Base-by-base conservation (phyloP, 345 rosid genomes). In the Passiflora organensis region DNA sequence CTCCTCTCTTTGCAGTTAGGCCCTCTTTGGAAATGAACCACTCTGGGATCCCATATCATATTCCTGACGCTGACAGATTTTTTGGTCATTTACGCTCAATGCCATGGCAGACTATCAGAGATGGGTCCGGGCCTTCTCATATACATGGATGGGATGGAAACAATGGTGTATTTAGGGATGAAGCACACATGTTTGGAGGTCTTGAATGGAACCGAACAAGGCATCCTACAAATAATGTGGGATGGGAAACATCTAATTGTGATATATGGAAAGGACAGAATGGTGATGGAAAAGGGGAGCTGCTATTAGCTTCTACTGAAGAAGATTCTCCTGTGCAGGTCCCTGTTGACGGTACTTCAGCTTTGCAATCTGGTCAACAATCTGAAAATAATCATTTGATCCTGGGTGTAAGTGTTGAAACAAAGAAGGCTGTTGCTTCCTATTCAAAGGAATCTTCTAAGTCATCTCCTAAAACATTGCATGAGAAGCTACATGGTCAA, bases 91-190 rank as follows among this genome's bases (percentile, higher is more conserved):
- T 93, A 70, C 95, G 94, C 32, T 94, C 96, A 43, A 72, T 84
- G 34, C 94, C 91, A 55, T 94, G 96, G 99, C 99, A 78, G 78
- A 84, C 81, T 74, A 85, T 84, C 80, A 82, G 86, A 62, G 95
- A 93, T 73, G 78, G 78, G 23, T 75, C 97, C 21, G 91, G 82
- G 6, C 81, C 87, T 55, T 62, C 97, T 65, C 89, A 77, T 59
- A 55, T 93, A 79, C 99, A 80, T 83, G 86, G 96, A 42, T 86
- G 96, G 89, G 95, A 93, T 71, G 89, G 88, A 67, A 83, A 75
- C 66, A 79, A 77, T 69, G 81, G 77, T 48, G 80, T 72, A 45
- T 80, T 76, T 67, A 84, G 97, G 82, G 96, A 86, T 65, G 96
- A 93, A n/a, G 44, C 80, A 17, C 86, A 72, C 60, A 62, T 85